Evolutionary conservation across 768 basidiomycete genomes (phyloP).

Genomic region (Hericium erinaceus): DNA sequence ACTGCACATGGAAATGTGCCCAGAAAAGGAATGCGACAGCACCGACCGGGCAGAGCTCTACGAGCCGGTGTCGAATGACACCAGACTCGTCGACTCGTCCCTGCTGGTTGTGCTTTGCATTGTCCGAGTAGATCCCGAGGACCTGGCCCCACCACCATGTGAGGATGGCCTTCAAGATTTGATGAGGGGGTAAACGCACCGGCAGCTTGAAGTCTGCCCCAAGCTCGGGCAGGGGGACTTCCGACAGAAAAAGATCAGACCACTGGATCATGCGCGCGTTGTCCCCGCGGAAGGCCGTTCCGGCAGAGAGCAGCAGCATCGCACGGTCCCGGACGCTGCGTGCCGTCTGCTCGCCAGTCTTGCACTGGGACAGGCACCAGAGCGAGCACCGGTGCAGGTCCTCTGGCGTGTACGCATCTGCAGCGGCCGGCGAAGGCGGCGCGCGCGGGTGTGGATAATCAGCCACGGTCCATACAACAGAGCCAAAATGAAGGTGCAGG

Average conservation of each 20-base stretch:
- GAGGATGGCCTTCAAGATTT: no score
- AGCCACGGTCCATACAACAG: no score
- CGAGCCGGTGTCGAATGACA: conserved; percentile 19
- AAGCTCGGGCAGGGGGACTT: no score
- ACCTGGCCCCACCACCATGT: conserved; percentile 13
- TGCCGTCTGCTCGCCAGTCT: not conserved
- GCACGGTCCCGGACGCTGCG: not conserved
- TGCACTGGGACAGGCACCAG: not conserved
- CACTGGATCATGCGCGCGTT: no score
- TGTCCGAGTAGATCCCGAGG: conserved; percentile 20
- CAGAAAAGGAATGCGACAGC: conserved; percentile 22
- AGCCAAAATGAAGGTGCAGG: no score
- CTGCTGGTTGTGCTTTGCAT: conserved; percentile 24
- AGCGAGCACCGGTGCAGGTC: not conserved
- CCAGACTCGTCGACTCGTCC: conserved; percentile 26
- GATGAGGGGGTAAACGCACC: no score
- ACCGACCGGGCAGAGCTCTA: conserved; percentile 23
- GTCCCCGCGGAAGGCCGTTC: no score
- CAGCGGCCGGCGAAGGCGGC: not conserved
- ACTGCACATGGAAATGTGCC: conserved; percentile 22
- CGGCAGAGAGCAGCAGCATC: not conserved
- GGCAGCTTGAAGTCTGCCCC: no score
- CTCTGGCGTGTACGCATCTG: not conserved
- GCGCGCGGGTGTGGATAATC: no score
- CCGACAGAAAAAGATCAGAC: no score